Conservation (phyloP, 1,284 basidiomycete genomes). For the Ustilago bromivora region DNA sequence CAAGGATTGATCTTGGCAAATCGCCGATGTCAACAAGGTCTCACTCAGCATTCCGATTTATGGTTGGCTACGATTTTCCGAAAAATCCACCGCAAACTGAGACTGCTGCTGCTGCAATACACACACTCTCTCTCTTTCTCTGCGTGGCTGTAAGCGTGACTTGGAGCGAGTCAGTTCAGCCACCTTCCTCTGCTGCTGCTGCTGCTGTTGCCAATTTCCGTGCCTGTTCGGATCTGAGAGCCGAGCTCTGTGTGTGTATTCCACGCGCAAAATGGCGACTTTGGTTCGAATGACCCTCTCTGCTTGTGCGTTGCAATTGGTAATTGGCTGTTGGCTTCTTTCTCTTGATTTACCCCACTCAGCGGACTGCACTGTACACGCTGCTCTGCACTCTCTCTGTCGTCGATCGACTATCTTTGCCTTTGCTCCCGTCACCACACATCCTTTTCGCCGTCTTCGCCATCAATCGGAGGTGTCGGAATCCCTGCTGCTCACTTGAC, state of each 20-base stretch:
- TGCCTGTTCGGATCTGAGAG: conserved; percentile 4
- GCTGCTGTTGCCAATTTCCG: neutral
- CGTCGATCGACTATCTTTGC: neutral
- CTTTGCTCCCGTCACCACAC: neutral
- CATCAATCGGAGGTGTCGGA: neutral
- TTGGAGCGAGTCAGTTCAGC: too few relatives aligned
- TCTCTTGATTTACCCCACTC: conserved; percentile 13
- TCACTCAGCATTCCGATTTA: too few relatives aligned
- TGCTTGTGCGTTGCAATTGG: neutral
- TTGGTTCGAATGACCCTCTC: neutral
- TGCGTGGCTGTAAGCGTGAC: too few relatives aligned
- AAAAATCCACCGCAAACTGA: too few relatives aligned
- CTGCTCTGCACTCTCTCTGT: neutral
- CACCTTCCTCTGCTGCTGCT: too few relatives aligned
- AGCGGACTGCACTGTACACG: neutral
- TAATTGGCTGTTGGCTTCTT: neutral
- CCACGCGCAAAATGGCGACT: neutral
- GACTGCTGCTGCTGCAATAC: too few relatives aligned
- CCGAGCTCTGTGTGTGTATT: neutral
- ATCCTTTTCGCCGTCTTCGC: neutral
- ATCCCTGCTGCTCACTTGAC: neutral
- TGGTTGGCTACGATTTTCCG: too few relatives aligned
- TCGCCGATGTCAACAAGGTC: too few relatives aligned
- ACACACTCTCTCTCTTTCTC: too few relatives aligned
- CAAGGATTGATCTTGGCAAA: too few relatives aligned